Conservation (phyloP, 2,329 filamentous ascomycete genomes). For the Exophiala spinifera region DNA sequence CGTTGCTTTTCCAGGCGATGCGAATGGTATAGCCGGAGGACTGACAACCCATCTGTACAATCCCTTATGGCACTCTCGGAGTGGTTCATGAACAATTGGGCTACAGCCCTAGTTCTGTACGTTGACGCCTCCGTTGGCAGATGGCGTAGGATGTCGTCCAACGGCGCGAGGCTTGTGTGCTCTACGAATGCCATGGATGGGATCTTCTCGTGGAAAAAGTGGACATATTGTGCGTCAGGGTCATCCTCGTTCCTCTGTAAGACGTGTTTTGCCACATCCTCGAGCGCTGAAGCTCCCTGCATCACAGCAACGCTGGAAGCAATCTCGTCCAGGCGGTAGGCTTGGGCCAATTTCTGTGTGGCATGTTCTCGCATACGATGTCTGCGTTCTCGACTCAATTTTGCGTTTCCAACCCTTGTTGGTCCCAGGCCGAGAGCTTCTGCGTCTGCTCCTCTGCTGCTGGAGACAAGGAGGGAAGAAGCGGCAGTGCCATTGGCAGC, state of each 20-base stretch:
- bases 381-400: constrained; percentile 71
- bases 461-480: constrained; percentile 56
- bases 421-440: constrained; percentile 58
- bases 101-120: constrained; percentile 69
- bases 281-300: constrained; percentile 73
- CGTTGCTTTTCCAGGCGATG: constrained; percentile 51
- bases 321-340: constrained; percentile 79
- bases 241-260: constrained; percentile 67
- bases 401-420: constrained; percentile 56
- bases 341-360: constrained; percentile 70
- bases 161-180: constrained; percentile 63
- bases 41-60: constrained; percentile 62
- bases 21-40: constrained; percentile 53
- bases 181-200: constrained; percentile 70
- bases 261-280: constrained; percentile 72
- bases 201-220: constrained; percentile 91
- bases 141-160: constrained; percentile 66
- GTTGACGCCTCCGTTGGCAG: constrained; percentile 63
- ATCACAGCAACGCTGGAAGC: constrained; percentile 79
- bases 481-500: constrained; percentile 71
- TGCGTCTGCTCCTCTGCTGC: constrained; percentile 44
- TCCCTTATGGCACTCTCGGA: constrained; percentile 67
- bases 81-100: constrained; percentile 73
- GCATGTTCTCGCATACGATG: constrained; percentile 78
- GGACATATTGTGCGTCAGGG: constrained; percentile 77